Conservation (phyloP, 352 stramenopile species). For the Elongisporangium senticosum region DNA sequence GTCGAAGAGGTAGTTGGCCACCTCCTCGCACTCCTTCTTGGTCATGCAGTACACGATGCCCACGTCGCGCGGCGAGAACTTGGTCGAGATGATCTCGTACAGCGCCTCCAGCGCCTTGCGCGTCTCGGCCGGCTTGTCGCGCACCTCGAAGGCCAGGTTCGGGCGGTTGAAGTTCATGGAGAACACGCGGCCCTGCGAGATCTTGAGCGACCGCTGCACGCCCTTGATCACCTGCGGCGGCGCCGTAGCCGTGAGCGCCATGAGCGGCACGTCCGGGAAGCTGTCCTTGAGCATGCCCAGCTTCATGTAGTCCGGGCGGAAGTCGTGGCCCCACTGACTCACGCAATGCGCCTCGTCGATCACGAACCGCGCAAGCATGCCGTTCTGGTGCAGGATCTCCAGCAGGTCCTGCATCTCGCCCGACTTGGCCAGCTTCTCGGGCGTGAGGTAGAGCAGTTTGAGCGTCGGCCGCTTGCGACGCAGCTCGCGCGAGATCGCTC, state of each 20-base stretch:
- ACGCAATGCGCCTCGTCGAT: conserved; percentile 92
- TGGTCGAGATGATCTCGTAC: conserved; percentile 41
- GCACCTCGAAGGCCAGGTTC: conserved; percentile 92
- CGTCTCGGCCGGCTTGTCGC: conserved; percentile 49
- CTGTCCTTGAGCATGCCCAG: conserved; percentile 85
- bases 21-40: conserved; percentile 90
- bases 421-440: conserved; percentile 89
- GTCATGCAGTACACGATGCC: conserved; percentile 96
- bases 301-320: conserved; percentile 91
- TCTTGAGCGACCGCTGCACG: conserved; percentile 73
- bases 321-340: conserved; percentile 88
- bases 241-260: conserved; percentile 91
- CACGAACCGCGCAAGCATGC: conserved; percentile 90
- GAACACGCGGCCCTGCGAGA: conserved; percentile 79
- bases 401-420: conserved; percentile 66
- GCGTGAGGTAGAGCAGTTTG: conserved; percentile 93
- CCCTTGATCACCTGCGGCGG: conserved; percentile 81
- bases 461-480: conserved; percentile 61
- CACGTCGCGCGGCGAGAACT: conserved; percentile 37
- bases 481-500: conserved; percentile 76
- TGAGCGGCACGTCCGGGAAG: conserved; percentile 89
- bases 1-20: conserved; percentile 87
- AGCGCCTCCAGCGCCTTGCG: conserved; percentile 50
- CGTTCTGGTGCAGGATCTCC: conserved; percentile 34
- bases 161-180: conserved; percentile 90